Conservation (phyloP, 2,329 filamentous ascomycete genomes). For the Neopestalotiopsis rosae region DNA sequence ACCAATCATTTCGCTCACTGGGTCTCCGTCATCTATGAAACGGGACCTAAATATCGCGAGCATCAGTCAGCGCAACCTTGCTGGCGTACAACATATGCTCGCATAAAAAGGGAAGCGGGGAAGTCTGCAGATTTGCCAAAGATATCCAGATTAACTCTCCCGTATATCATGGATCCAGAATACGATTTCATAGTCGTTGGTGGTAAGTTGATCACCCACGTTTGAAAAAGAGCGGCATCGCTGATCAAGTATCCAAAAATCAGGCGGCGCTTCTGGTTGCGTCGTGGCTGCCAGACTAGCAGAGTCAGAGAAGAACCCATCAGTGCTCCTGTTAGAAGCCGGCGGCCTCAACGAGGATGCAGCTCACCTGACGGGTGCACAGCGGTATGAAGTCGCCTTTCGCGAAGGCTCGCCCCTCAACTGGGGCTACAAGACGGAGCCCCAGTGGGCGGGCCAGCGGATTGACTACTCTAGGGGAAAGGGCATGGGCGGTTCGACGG, state of each 20-base stretch:
- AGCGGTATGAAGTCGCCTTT: slow-evolving; percentile 48
- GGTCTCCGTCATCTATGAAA: background rate
- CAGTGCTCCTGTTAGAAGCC: slow-evolving; percentile 58
- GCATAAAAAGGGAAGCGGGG: background rate
- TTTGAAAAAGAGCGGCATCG: background rate
- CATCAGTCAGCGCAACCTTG: background rate
- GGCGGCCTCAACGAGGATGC: slow-evolving; percentile 44
- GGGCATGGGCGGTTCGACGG: slow-evolving; percentile 44
- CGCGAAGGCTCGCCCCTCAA: slow-evolving; percentile 48
- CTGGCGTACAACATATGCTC: background rate
- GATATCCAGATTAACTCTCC: background rate
- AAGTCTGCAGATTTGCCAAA: background rate
- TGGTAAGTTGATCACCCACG: slow-evolving; percentile 17
- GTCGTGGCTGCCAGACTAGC: slow-evolving; percentile 55
- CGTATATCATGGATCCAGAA: slow-evolving; percentile 8
- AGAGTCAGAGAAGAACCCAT: slow-evolving; percentile 42
- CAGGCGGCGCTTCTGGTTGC: slow-evolving; percentile 58
- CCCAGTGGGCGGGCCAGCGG: slow-evolving; percentile 40
- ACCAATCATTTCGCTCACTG: background rate
- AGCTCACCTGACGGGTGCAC: slow-evolving; percentile 43
- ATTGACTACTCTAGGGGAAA: slow-evolving; percentile 47
- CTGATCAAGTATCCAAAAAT: background rate
- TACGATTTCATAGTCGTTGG: slow-evolving; percentile 27
- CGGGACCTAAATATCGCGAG: background rate
- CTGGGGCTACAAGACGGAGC: slow-evolving; percentile 46